Conservation (phyloP, 257 asterid species). For the Plantago major region DNA sequence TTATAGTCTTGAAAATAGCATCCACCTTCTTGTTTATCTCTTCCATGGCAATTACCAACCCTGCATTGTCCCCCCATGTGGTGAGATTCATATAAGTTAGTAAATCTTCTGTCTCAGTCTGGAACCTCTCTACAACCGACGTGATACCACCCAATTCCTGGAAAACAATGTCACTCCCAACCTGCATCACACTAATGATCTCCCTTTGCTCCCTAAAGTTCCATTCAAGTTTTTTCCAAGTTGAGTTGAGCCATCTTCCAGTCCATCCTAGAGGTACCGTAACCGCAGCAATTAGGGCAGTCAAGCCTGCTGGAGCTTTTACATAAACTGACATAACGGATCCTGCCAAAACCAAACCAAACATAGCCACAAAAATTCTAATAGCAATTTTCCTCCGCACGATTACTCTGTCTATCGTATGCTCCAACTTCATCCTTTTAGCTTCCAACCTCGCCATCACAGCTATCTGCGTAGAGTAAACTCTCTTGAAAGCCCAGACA, state of each 20-base stretch:
- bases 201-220: slow-evolving; percentile 57
- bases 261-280: slow-evolving; percentile 71
- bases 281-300: slow-evolving; percentile 78
- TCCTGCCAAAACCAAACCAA: slow-evolving; percentile 59
- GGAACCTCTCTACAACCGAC: slow-evolving; percentile 48
- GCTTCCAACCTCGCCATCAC: slow-evolving; percentile 53
- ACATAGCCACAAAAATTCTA: slow-evolving; percentile 57
- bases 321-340: slow-evolving; percentile 84
- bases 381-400: slow-evolving; percentile 68
- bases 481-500: slow-evolving; percentile 43
- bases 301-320: slow-evolving; percentile 69
- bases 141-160: slow-evolving; percentile 55
- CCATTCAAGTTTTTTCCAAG: slow-evolving; percentile 62
- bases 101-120: slow-evolving; percentile 49
- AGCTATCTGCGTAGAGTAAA: slow-evolving; percentile 43
- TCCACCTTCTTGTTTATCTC: slow-evolving; percentile 55
- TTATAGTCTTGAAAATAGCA: slow-evolving; percentile 47
- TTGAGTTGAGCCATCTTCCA: slow-evolving; percentile 69
- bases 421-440: slow-evolving; percentile 56
- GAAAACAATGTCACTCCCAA: slow-evolving; percentile 46
- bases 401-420: slow-evolving; percentile 38
- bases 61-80: slow-evolving; percentile 37
- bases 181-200: slow-evolving; percentile 46
- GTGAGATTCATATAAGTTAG: slow-evolving; percentile 54
- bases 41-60: slow-evolving; percentile 52